A percentile compares a stretch with the other conserved stretches of the same genome.
phyloP scores from a whole-genome alignment of 2,329 filamentous ascomycete genomes.

The Diaporthe capsici region DNA sequence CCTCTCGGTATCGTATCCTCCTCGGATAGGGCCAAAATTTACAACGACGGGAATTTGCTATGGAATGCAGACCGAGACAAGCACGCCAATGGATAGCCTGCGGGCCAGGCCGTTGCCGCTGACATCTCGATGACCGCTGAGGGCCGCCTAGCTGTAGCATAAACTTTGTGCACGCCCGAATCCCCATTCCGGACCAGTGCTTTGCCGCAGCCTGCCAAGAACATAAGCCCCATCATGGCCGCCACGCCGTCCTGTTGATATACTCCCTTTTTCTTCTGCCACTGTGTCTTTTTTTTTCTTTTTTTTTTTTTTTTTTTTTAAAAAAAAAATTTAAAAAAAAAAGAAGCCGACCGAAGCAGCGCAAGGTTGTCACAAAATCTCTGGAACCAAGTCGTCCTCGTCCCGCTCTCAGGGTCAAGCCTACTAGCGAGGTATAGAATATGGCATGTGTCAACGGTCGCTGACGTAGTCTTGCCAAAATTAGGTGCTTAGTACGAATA shows the following conservation, averaged over 20 bases:
- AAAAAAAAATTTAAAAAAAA: too few species aligned
- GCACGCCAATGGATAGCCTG: not conserved
- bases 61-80: not conserved
- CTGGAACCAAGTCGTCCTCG: not conserved
- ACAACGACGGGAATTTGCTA: too few species aligned
- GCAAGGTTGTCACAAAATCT: too few species aligned
- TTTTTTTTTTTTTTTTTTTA: too few species aligned
- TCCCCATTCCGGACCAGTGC: not conserved
- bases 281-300: too few species aligned
- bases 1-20: not conserved
- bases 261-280: not conserved
- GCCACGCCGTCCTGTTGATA: not conserved
- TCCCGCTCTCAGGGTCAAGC: not conserved
- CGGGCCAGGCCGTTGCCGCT: not conserved
- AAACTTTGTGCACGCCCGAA: not conserved
- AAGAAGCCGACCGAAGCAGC: not conserved
- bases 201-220: slow-evolving; percentile 2
- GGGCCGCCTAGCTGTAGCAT: not conserved
- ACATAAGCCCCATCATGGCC: not conserved
- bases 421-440: not conserved
- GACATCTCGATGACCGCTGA: not conserved
- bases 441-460: not conserved
- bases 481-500: not conserved
- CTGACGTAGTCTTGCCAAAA: not conserved
- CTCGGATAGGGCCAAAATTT: not conserved